phyloP scores from a whole-genome alignment of 176 grass and related monocot genomes.

The Avena insularis region DNA sequence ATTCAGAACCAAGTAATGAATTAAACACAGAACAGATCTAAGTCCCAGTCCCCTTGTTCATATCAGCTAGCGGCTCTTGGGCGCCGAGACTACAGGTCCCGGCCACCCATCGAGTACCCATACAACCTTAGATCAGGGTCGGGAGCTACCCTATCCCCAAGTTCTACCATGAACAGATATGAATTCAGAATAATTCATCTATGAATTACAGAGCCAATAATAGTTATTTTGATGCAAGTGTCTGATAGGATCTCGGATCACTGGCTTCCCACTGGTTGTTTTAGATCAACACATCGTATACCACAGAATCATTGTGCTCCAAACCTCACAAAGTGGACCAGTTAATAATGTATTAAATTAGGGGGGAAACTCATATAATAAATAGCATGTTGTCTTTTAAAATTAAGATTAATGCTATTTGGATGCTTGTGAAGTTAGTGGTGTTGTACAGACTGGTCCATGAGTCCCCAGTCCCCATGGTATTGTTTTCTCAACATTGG shows the following conservation, averaged over 20 bases:
- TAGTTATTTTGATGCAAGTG: conserved; percentile 11
- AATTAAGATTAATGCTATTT: conserved; percentile 49
- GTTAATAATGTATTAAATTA: conserved; percentile 40
- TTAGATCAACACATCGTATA: conserved; percentile 42
- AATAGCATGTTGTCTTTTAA: conserved; percentile 47
- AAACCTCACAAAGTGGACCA: conserved; percentile 39
- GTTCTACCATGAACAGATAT: not conserved
- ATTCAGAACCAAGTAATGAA: no score
- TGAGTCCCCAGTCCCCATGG: conserved; percentile 15
- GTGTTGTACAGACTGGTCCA: conserved; percentile 50
- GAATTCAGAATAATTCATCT: not conserved
- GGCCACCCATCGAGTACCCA: no score
- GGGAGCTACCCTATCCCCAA: no score
- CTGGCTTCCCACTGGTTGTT: conserved; percentile 19
- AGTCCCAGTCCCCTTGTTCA: no score
- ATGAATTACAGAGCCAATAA: not conserved
- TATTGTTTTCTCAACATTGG: conserved; percentile 41
- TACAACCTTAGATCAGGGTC: no score
- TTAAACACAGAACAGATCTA: no score
- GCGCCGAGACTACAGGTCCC: no score
- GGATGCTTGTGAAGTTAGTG: conserved; percentile 56
- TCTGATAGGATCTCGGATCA: conserved; percentile 37
- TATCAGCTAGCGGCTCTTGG: no score
- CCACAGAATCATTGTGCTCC: conserved; percentile 22
- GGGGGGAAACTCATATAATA: not conserved